These are phyloP conservation scores for Camellia lanceoleosa DNA, from an alignment of 148 eudicot genomes.

Conservation along the genomic window DNA sequence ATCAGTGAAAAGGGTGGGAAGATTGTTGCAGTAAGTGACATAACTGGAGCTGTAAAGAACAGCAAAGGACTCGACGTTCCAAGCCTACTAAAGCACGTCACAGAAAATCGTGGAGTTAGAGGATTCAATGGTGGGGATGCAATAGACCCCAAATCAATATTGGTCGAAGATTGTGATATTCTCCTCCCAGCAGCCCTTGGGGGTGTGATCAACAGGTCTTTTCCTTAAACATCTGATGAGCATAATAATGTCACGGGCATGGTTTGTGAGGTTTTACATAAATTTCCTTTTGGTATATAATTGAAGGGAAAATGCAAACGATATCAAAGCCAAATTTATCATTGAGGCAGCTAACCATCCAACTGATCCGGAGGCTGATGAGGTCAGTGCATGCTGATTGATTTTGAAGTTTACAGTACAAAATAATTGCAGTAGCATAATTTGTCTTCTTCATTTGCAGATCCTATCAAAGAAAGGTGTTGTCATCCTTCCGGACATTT, in stretches of 20 bases:
- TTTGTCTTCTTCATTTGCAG: constrained; percentile 35
- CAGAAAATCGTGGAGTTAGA: constrained; percentile 72
- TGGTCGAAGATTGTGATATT: constrained; percentile 92
- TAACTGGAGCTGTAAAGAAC: constrained; percentile 86
- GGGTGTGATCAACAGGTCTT: constrained; percentile 89
- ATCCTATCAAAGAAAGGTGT: constrained; percentile 88
- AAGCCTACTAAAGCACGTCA: constrained; percentile 63
- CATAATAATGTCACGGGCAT: background rate
- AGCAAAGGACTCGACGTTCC: constrained; percentile 72
- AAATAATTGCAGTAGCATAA: constrained; percentile 13
- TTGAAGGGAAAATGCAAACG: constrained; percentile 89
- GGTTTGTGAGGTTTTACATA: background rate
- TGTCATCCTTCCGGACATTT: constrained; percentile 89
- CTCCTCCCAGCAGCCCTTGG: constrained; percentile 99
- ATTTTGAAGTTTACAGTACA: background rate
- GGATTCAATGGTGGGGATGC: constrained; percentile 67
- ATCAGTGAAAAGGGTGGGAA: constrained; percentile 79
- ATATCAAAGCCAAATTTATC: constrained; percentile 85
- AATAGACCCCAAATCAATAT: constrained; percentile 59
- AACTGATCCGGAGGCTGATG: constrained; percentile 98
- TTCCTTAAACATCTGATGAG: background rate
- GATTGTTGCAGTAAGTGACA: constrained; percentile 85
- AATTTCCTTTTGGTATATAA: constrained; percentile 7
- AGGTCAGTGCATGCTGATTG: constrained; percentile 46
- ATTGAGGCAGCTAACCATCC: constrained; percentile 98